A percentile compares a stretch with the other conserved stretches of the same genome.
Evolutionary conservation across 176 grass and related monocot species (phyloP).

Genomic region (Echinochloa phyllopogon): DNA sequence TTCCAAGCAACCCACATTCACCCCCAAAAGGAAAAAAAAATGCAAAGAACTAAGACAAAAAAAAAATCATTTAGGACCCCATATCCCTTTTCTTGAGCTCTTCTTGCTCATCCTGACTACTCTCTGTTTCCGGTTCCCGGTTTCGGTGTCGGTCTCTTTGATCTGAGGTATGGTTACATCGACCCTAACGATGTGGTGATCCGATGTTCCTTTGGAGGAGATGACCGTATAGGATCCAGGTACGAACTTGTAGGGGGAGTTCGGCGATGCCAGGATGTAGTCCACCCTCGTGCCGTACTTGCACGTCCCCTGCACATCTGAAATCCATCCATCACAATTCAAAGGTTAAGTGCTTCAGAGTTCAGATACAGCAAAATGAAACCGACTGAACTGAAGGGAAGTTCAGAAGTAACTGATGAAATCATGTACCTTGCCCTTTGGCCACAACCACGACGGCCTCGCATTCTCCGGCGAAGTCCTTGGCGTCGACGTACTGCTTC

Average conservation of each 20-base stretch:
- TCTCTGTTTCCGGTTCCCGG: constrained; percentile 36
- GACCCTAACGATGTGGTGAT: constrained; percentile 85
- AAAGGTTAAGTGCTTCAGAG: neutral
- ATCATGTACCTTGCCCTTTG: constrained; percentile 83
- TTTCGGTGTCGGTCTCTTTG: constrained; percentile 30
- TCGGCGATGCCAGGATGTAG: constrained; percentile 81
- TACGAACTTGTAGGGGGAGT: constrained; percentile 72
- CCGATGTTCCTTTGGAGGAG: constrained; percentile 86
- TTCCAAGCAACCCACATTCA: constrained; percentile 40
- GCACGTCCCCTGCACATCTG: constrained; percentile 98
- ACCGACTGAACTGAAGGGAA: neutral
- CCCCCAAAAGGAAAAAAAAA: neutral
- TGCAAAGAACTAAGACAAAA: neutral
- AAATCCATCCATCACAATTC: neutral
- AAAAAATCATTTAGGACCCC: constrained; percentile 41
- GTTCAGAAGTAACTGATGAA: neutral
- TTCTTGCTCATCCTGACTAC: constrained; percentile 67
- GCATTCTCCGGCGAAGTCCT: constrained; percentile 90
- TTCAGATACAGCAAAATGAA: neutral
- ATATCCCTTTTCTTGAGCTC: constrained; percentile 63
- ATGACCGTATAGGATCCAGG: constrained; percentile 84
- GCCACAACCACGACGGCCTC: constrained; percentile 93
- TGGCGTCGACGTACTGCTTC: constrained; percentile 86
- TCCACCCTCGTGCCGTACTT: constrained; percentile 96
- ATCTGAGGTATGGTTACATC: constrained; percentile 55